phyloP scores from a whole-genome alignment of 2,329 filamentous ascomycete species.

The Curvularia verruculosa region DNA sequence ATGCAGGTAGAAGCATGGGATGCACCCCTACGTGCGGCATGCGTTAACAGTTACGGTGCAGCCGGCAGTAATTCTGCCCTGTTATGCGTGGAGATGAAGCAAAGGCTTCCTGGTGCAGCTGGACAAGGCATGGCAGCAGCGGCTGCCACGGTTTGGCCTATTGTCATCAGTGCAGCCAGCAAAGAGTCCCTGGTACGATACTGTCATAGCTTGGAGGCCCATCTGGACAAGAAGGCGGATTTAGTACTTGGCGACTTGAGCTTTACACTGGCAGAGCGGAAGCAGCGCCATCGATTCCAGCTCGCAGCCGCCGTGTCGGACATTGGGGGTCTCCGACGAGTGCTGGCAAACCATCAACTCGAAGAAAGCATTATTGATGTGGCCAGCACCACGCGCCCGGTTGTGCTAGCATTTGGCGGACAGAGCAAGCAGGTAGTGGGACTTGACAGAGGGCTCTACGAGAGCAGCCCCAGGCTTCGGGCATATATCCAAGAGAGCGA shows the following conservation, averaged over 20 bases:
- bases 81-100: conserved; percentile 16
- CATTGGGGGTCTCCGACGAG: background rate
- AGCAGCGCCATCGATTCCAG: conserved; percentile 4
- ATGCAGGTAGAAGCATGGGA: conserved; percentile 10
- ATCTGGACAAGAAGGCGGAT: background rate
- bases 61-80: conserved; percentile 27
- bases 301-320: conserved; percentile 1
- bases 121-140: background rate
- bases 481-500: background rate
- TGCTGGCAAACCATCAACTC: background rate
- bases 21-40: conserved; percentile 23
- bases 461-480: conserved; percentile 9
- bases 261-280: conserved; percentile 3
- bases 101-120: background rate
- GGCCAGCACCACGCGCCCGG: conserved; percentile 1
- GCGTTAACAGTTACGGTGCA: conserved; percentile 51
- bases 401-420: conserved; percentile 25
- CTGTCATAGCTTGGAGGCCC: background rate
- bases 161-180: conserved; percentile 4
- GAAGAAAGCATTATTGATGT: background rate
- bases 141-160: background rate
- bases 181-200: conserved; percentile 3
- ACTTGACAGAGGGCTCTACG: conserved; percentile 11
- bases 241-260: background rate
- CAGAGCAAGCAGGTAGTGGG: conserved; percentile 18